Percentiles rank a stretch among this genome's conserved stretches.
Conservation (phyloP, 306 rosid genomes). For the Senna tora region DNA sequence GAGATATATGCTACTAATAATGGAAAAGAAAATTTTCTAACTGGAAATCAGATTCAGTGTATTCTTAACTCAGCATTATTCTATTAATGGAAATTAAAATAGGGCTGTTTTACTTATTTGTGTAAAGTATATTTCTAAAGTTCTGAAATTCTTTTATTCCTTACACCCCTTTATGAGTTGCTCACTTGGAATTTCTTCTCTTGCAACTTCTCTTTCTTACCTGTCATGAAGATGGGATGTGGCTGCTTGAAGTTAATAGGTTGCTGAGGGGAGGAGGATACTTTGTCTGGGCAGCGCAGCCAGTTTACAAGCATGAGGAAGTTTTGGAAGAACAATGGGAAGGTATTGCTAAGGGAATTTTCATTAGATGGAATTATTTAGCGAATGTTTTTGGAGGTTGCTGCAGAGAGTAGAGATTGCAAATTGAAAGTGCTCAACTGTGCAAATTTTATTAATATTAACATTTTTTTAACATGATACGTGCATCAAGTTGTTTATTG, state of each 20-base stretch:
- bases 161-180: conserved; percentile 7
- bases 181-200: conserved; percentile 37
- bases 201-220: conserved; percentile 25
- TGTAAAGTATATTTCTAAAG: neutral
- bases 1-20: conserved; percentile 15
- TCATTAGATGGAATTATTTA: conserved; percentile 17
- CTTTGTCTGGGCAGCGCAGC: conserved; percentile 99
- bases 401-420: neutral
- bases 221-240: conserved; percentile 84
- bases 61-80: conserved; percentile 26
- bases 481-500: neutral
- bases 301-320: conserved; percentile 95
- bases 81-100: conserved; percentile 19
- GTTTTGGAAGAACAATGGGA: conserved; percentile 91
- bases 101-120: conserved; percentile 19
- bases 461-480: neutral
- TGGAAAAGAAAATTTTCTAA: neutral
- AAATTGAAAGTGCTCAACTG: conserved; percentile 23
- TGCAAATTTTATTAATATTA: neutral
- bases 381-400: conserved; percentile 29
- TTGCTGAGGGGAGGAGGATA: conserved; percentile 95
- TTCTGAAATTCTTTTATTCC: neutral
- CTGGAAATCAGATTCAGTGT: conserved; percentile 14
- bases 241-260: conserved; percentile 93
- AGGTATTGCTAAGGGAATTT: conserved; percentile 54